These are phyloP conservation scores for Pseudogymnoascus sp. DNA, from an alignment of 2,329 filamentous ascomycete genomes.

Conservation along the genomic window DNA sequence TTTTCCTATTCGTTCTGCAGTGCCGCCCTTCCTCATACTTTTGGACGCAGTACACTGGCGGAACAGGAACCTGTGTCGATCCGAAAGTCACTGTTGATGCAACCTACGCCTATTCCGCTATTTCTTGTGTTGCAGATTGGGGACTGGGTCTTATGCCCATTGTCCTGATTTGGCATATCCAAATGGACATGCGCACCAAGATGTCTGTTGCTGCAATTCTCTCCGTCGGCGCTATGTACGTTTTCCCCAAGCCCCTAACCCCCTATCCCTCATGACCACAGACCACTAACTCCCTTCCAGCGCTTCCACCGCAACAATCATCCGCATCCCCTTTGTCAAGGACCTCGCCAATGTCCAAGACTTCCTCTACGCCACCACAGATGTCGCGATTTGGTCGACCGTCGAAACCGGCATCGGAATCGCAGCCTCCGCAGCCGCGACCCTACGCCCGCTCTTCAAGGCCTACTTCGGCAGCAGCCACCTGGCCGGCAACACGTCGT, in stretches of 20 bases:
- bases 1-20: constrained; percentile 33
- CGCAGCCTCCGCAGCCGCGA: constrained; percentile 32
- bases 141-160: constrained; percentile 33
- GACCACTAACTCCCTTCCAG: constrained; percentile 17
- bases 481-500: background rate
- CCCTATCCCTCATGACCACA: background rate
- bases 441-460: constrained; percentile 31
- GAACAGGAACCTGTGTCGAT: constrained; percentile 28
- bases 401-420: constrained; percentile 36
- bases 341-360: constrained; percentile 30
- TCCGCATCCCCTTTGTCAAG: constrained; percentile 36
- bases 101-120: constrained; percentile 33
- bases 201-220: constrained; percentile 27
- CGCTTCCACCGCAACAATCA: constrained; percentile 35
- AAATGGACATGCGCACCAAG: constrained; percentile 34
- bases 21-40: constrained; percentile 32
- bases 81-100: constrained; percentile 24
- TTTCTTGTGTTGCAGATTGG: constrained; percentile 35
- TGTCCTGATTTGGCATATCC: constrained; percentile 34
- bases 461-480: constrained; percentile 16
- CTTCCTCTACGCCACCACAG: constrained; percentile 34
- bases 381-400: constrained; percentile 37
- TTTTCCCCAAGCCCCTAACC: background rate
- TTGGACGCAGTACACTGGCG: constrained; percentile 30
- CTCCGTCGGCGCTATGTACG: constrained; percentile 33